phyloP scores from a whole-genome alignment of 140 eudicot species.

The Senecio squalidus region DNA sequence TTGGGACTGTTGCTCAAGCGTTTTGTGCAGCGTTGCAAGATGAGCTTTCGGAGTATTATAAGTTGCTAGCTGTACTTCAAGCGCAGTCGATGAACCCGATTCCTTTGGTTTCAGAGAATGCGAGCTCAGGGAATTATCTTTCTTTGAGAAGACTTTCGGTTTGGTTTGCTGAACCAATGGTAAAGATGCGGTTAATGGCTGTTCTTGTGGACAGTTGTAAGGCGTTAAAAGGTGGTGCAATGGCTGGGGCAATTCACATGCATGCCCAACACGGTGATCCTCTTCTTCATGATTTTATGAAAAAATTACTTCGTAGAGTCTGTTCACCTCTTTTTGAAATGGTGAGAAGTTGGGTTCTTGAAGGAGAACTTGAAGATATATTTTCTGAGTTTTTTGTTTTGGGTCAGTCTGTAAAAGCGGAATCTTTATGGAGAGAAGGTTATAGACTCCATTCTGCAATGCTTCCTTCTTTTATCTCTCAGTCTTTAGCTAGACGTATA shows the following conservation, averaged over 20 bases:
- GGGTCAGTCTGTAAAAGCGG: conserved; percentile 93
- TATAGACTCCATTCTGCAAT: conserved; percentile 75
- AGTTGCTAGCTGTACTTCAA: conserved; percentile 81
- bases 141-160: conserved; percentile 88
- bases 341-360: conserved; percentile 99
- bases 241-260: conserved; percentile 99
- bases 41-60: conserved; percentile 85
- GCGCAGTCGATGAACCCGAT: conserved; percentile 85
- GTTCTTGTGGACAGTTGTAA: conserved; percentile 87
- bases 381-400: conserved; percentile 84
- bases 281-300: conserved; percentile 88
- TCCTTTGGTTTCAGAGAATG: conserved; percentile 68
- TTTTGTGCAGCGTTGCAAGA: conserved; percentile 97
- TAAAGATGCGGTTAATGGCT: conserved; percentile 96
- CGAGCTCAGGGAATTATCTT: conserved; percentile 69
- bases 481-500: conserved; percentile 79
- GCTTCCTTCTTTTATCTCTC: conserved; percentile 96
- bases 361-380: conserved; percentile 97
- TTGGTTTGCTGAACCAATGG: conserved; percentile 95
- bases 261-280: conserved; percentile 99
- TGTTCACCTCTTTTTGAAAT: conserved; percentile 97
- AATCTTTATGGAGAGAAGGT: conserved; percentile 96
- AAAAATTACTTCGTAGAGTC: conserved; percentile 78
- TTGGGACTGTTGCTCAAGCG: conserved; percentile 97
- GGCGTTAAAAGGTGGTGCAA: conserved; percentile 86